Conservation (phyloP, 495 filamentous ascomycete species). For the Podospora tetraspora region DNA sequence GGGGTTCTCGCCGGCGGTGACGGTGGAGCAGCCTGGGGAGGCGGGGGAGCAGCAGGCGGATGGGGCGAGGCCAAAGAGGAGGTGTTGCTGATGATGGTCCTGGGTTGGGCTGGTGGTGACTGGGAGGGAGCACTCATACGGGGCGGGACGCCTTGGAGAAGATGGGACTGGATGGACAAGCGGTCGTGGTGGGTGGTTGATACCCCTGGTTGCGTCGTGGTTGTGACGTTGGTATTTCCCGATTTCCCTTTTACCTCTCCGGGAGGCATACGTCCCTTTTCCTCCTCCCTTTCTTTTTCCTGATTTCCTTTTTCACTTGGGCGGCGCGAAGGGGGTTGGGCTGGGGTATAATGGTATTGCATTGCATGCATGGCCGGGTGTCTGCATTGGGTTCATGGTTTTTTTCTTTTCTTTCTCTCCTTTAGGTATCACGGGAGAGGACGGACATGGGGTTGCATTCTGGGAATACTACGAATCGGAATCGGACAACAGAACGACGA, state of each 20-base stretch:
- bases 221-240: neutral
- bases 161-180: neutral
- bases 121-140: neutral
- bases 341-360: neutral
- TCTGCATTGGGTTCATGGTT: neutral
- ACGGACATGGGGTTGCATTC: neutral
- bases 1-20: conserved; percentile 48
- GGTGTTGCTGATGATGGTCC: conserved; percentile 42
- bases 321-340: neutral
- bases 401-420: neutral
- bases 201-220: neutral
- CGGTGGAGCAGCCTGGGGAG: conserved; percentile 35
- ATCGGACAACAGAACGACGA: neutral
- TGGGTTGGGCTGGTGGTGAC: no score
- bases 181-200: neutral
- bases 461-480: neutral
- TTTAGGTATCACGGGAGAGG: neutral
- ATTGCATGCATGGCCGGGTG: neutral
- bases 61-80: conserved; percentile 29
- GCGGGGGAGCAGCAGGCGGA: conserved; percentile 26
- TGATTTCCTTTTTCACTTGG: neutral
- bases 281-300: neutral
- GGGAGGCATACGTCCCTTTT: neutral
- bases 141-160: neutral
- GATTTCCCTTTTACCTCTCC: no score